Conservation (phyloP, 768 basidiomycete species). For the Pisolithus orientalis region DNA sequence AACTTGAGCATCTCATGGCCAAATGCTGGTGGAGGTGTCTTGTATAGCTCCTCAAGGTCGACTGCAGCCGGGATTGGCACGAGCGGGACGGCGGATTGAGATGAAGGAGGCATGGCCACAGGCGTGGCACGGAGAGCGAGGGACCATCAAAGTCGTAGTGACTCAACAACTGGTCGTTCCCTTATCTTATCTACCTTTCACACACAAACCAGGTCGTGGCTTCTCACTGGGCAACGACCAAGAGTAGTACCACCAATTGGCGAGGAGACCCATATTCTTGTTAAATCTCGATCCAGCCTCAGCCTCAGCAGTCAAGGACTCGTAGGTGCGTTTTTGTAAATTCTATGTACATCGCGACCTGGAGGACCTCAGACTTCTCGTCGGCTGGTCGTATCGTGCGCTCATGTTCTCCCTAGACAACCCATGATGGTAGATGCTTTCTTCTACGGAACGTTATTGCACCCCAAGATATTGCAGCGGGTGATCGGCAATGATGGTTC, state of each 20-base stretch:
- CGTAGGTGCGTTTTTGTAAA: no score
- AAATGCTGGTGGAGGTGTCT: constrained; percentile 36
- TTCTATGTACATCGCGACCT: no score
- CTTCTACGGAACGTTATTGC: constrained; percentile 89
- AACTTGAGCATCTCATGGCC: constrained; percentile 50
- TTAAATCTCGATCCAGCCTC: no score
- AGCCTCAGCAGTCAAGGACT: no score
- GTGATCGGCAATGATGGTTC: constrained; percentile 68
- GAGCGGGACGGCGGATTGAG: neutral
- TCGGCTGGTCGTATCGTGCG: neutral
- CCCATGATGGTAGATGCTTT: constrained; percentile 46
- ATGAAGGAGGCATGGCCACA: neutral
- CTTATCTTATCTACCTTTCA: neutral
- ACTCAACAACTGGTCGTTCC: neutral
- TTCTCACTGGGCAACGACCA: no score
- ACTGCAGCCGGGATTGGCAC: neutral
- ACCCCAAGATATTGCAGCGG: constrained; percentile 71
- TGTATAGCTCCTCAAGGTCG: constrained; percentile 14
- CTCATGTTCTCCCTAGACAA: neutral
- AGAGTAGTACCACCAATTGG: constrained; percentile 2
- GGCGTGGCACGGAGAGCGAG: neutral
- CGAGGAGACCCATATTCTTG: no score
- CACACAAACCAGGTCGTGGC: no score
- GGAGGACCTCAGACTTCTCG: neutral
- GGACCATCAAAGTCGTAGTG: neutral